A percentile compares a stretch with the other conserved stretches of the same genome.
Evolutionary conservation across 1,139 yeast species (phyloP).

Genomic region (Spencermartinsiella ligniputridi): DNA sequence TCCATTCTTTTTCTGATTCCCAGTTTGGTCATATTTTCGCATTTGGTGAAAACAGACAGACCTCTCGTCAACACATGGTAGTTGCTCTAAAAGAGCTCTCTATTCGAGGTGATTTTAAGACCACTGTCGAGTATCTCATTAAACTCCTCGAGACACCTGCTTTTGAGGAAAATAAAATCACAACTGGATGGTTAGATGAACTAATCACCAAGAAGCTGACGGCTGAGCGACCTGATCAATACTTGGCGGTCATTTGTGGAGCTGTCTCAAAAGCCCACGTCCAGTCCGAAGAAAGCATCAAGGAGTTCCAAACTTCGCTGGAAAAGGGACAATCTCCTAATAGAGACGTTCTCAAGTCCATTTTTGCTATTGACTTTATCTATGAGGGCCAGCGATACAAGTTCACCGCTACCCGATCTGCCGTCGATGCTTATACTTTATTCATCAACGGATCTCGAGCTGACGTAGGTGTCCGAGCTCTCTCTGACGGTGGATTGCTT

Average conservation of each 20-base stretch:
- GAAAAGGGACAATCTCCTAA: slow-evolving; percentile 96
- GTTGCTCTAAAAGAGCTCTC: slow-evolving; percentile 95
- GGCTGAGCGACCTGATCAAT: slow-evolving; percentile 93
- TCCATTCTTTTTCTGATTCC: slow-evolving; percentile 95
- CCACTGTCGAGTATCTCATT: slow-evolving; percentile 94
- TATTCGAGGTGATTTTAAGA: slow-evolving; percentile 96
- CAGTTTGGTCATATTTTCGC: slow-evolving; percentile 99
- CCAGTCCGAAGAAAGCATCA: slow-evolving; percentile 65
- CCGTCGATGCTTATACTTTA: slow-evolving; percentile 76
- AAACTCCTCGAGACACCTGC: slow-evolving; percentile 94
- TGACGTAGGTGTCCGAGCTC: slow-evolving; percentile 77
- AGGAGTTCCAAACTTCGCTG: slow-evolving; percentile 64
- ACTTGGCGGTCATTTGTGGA: slow-evolving; percentile 90
- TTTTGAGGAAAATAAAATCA: slow-evolving; percentile 91
- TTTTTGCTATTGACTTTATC: slow-evolving; percentile 89
- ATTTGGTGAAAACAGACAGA: slow-evolving; percentile 97
- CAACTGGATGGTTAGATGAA: slow-evolving; percentile 99
- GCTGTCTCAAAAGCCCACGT: slow-evolving; percentile 93
- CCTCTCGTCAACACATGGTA: slow-evolving; percentile 97
- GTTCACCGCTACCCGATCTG: slow-evolving; percentile 92
- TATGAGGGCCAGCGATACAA: slow-evolving; percentile 91
- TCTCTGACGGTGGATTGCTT: slow-evolving; percentile 92
- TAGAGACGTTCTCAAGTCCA: slow-evolving; percentile 71
- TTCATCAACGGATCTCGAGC: slow-evolving; percentile 91
- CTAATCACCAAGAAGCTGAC: slow-evolving; percentile 88